phyloP scores from a whole-genome alignment of 2,329 filamentous ascomycete species.

The Arthrobotrys conoides region DNA sequence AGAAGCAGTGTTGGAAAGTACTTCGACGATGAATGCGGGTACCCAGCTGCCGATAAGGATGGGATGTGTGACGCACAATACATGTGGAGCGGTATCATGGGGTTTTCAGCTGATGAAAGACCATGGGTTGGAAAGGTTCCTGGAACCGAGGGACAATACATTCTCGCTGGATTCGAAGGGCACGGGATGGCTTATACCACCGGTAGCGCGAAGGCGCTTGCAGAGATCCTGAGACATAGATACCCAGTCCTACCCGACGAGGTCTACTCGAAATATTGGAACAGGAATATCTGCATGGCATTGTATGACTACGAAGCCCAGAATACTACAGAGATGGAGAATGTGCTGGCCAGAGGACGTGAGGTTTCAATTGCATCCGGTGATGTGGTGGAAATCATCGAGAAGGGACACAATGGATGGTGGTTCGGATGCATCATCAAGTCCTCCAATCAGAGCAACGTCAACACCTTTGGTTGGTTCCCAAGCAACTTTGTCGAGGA shows the following conservation, averaged over 20 bases:
- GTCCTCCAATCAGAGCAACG: constrained; percentile 34
- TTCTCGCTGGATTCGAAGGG: constrained; percentile 78
- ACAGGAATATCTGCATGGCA: constrained; percentile 48
- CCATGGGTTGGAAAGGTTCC: constrained; percentile 82
- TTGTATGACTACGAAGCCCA: constrained; percentile 41
- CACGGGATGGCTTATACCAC: constrained; percentile 72
- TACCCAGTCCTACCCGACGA: constrained; percentile 55
- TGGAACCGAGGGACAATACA: constrained; percentile 72
- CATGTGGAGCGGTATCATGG: constrained; percentile 86
- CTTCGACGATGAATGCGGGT: constrained; percentile 67
- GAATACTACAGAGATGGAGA: neutral
- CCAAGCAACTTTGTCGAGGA: constrained; percentile 57
- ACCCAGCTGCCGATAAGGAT: constrained; percentile 65
- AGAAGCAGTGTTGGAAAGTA: constrained; percentile 68
- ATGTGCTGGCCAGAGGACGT: constrained; percentile 1
- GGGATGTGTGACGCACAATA: constrained; percentile 69
- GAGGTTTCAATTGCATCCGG: constrained; percentile 36
- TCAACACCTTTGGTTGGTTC: constrained; percentile 59
- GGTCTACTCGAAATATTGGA: constrained; percentile 55
- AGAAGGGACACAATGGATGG: constrained; percentile 59
- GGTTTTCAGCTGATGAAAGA: constrained; percentile 76
- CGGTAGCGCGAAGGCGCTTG: constrained; percentile 63
- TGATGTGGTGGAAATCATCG: constrained; percentile 53
- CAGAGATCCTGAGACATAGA: constrained; percentile 59
- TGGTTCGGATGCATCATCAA: constrained; percentile 53